These are phyloP conservation scores for Hypoxylon sp. DNA, from an alignment of 2,329 filamentous ascomycete genomes.

Conservation along the genomic window DNA sequence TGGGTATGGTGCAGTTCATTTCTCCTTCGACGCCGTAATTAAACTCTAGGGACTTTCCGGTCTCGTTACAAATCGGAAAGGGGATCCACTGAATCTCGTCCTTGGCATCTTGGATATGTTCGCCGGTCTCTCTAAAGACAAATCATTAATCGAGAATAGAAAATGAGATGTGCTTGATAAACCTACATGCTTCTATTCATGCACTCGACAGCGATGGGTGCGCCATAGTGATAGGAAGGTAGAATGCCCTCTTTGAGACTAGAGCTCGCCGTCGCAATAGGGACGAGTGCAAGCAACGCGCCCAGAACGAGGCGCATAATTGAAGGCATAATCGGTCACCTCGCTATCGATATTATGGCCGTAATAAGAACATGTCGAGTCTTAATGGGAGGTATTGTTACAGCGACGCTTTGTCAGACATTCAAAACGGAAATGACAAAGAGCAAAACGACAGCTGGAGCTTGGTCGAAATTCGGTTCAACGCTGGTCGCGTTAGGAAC, in stretches of 20 bases:
- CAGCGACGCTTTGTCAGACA: conserved; percentile 33
- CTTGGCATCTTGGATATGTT: conserved; percentile 85
- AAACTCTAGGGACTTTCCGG: conserved; percentile 83
- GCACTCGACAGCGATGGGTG: conserved; percentile 78
- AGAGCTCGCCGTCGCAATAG: conserved; percentile 43
- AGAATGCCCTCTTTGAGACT: conserved; percentile 60
- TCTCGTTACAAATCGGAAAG: conserved; percentile 93
- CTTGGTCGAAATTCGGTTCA: conserved; percentile 30
- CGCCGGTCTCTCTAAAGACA: conserved; percentile 80
- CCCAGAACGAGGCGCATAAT: conserved; percentile 42
- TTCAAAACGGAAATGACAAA: conserved; percentile 37
- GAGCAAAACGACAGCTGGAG: conserved; percentile 41
- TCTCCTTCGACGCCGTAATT: conserved; percentile 87
- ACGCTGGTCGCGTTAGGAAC: conserved; percentile 6
- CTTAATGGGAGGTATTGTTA: conserved; percentile 12
- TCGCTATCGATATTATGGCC: conserved; percentile 33
- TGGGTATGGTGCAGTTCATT: conserved; percentile 85
- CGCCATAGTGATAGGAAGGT: conserved; percentile 76
- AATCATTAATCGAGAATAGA: conserved; percentile 5
- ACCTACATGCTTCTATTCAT: conserved; percentile 81
- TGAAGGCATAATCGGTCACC: conserved; percentile 46
- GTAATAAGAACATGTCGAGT: conserved; percentile 37
- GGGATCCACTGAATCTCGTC: conserved; percentile 93
- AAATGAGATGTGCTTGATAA: conserved; percentile 38
- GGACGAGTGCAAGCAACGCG: conserved; percentile 38